Base-by-base conservation (phyloP, 2,329 filamentous ascomycete genomes). In the Xylaria multiplex region DNA sequence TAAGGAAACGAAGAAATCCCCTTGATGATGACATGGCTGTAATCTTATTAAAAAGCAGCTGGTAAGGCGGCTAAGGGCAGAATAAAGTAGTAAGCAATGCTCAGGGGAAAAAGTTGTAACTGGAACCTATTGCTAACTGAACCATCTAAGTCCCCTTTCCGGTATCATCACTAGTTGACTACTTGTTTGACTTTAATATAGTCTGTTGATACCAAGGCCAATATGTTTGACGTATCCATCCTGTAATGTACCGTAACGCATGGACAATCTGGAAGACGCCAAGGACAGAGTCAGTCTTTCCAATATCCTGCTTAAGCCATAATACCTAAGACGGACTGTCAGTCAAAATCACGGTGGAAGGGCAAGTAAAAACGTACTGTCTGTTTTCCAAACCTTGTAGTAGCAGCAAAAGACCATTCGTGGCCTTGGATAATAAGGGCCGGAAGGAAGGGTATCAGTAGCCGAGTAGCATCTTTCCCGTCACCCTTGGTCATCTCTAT, bases 231-330 rank as follows among this genome's bases (percentile, higher is more conserved):
- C 53, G 40, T 45, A 43, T 43, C 40, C 54, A 57, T 30, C 16
- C 40, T 19, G 40, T 40, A 46, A 57, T 57, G 13, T 57, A 45
- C 9, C 40, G 54, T 46, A 57, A 57, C 6, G 37, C 40, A 46
- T 46, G 54, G 14, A 57, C n/a, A 19, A 57, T 35, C n/a, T 57
- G 54, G 11, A 57, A 57, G 9, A 45, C n/a, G 54, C 54, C 54
- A 11, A 46, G 54, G 13, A 46, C 54, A 22, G 54, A n/a, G 16
- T 57, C 54, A 16, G 54, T 57, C 11, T 19, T 16, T 6, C 54
- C 54, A 57, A 57, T 57, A 46, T 16, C 40, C 9, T 57, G 37
- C 37, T 57, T 57, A 30, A 43, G 4, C 37, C 54, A 57, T 57
- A 57, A 57, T 57, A 57, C 19, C 54, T 57, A 16, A 30, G 37